A percentile compares a stretch with the other conserved stretches of the same genome.
Conservation (phyloP, 495 filamentous ascomycete genomes). For the Penicillium bovifimosum region DNA sequence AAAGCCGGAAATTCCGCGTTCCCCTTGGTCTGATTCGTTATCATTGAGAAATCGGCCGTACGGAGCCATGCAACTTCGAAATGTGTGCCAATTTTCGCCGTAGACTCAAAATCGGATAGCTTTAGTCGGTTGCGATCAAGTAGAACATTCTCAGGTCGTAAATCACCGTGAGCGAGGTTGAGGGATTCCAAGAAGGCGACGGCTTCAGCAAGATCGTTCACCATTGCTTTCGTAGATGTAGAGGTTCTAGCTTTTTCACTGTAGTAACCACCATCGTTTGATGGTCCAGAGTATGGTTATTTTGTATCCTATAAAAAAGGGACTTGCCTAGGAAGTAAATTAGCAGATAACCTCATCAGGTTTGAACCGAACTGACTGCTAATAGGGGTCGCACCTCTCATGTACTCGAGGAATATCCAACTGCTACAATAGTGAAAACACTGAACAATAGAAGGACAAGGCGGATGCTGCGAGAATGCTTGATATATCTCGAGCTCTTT, state of each 20-base stretch:
- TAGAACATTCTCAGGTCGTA: slow-evolving; percentile 29
- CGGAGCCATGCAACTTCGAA: slow-evolving; percentile 23
- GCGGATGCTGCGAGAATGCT: slow-evolving; percentile 18
- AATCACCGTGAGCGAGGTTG: slow-evolving; percentile 30
- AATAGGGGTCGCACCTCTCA: slow-evolving; percentile 23
- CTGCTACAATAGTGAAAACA: slow-evolving; percentile 18
- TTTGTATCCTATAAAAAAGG: slow-evolving; percentile 7
- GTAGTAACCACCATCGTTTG: slow-evolving; percentile 21
- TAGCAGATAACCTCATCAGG: background rate
- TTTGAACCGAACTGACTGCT: background rate
- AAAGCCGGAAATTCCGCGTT: slow-evolving; percentile 23
- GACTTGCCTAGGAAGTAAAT: slow-evolving; percentile 3
- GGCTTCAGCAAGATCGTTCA: slow-evolving; percentile 34
- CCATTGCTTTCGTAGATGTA: slow-evolving; percentile 28
- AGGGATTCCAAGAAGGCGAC: slow-evolving; percentile 37
- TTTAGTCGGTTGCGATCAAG: slow-evolving; percentile 24
- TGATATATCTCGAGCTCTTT: slow-evolving; percentile 20
- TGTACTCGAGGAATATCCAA: slow-evolving; percentile 37
- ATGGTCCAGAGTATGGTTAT: slow-evolving; percentile 6
- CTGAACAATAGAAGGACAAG: slow-evolving; percentile 27
- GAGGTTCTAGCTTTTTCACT: slow-evolving; percentile 30
- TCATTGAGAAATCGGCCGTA: slow-evolving; percentile 26
- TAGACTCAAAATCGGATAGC: slow-evolving; percentile 29
- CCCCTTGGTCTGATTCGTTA: slow-evolving; percentile 21
- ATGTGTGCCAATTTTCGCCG: slow-evolving; percentile 23